Evolutionary conservation across 2,329 filamentous ascomycete species (phyloP), one percentile per base, ranked within the genome.

Genomic region (Microcyclosporella mali): DNA sequence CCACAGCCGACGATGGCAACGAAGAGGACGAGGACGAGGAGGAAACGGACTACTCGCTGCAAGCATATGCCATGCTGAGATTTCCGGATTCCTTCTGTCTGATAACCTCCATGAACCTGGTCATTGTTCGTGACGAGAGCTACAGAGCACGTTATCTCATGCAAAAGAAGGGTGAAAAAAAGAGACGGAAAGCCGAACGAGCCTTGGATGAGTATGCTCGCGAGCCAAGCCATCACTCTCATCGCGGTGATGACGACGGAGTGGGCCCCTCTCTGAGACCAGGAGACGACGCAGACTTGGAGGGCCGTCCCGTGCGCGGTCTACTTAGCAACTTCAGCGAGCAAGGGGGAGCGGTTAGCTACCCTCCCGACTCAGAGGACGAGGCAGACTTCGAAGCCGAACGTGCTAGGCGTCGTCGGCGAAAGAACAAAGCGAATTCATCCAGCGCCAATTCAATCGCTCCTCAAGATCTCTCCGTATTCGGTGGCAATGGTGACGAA

Each of bases 41-140:
- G 34, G 9, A 47, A 19, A n/a, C n/a, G n/a, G n/a, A n/a, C n/a
- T n/a, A n/a, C n/a, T n/a, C n/a, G n/a, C n/a, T n/a, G n/a, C 11
- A 32, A 28, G 37, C 49, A 11, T 82, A 78, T 61, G 79, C 79
- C 31, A 79, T 80, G 58, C 68, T 89, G 47, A 77, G 81, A 56
- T 88, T 89, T 59, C 74, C 77, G 52, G 85, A 89, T 68, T 83
- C 84, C 58, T 76, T 81, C 43, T 88, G 85, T 62, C 84, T 85
- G 64, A 84, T 89, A 79, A 86, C 81, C 39, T 87, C 83, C 1
- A 82, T 82, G 55, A 74, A 78, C 40, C 75, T 88, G 53, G 77
- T 85, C 43, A 78, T 89, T 19, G 84, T 84, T 41, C 81, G 85
- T 47, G 84, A 88, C 35, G 43, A 52, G 40, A 44, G 53, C 15